Evolutionary conservation across 257 asterid species (phyloP), one percentile per base, ranked within the genome.

Genomic region (Solanum paucissectum): DNA sequence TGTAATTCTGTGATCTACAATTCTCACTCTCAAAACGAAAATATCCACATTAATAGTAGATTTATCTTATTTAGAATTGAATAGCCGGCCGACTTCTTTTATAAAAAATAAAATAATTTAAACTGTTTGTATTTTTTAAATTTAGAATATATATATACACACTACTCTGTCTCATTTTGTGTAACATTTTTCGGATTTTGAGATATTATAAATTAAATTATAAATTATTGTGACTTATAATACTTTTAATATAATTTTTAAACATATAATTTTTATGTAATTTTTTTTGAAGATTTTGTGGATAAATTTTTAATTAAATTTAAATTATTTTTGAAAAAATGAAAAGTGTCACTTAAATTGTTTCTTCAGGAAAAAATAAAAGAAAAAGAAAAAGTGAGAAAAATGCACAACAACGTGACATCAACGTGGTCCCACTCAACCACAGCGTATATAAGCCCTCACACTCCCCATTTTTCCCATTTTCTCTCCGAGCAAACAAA

Each of bases 371-470:
- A n/a, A 29, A 14, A 9, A 27, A 42, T 58, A 20, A 77, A 75
- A 10, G 55, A 75, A 79, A 42, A 42, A 25, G 37, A 25, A 79
- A 42, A 46, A 2, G 85, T 13, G 84, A 77, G 21, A 18, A 44
- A 23, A n/a, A 21, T 4, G 3, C 27, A 16, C 27, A 85, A 85
- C 16, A 29, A 52, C 44, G 85, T 49, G 85, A 82, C 69, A 49
- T 49, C 44, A 49, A 86, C 21, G 33, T 36, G 87, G 77, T 90
- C 92, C 88, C 60, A 91, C 83, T 85, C n/a, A 76, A 87, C 94
- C 92, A 89, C 38, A 88, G 79, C 87, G 86, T 93, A 94, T 94
- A 93, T 90, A 91, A 91, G 46, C 91, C 88, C 81, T 87, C 32
- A 82, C 85, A 18, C 69, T 32, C 85, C 42, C 85, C 29, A 46